Conservation (phyloP, 495 filamentous ascomycete species). For the Durotheca rogersii region DNA sequence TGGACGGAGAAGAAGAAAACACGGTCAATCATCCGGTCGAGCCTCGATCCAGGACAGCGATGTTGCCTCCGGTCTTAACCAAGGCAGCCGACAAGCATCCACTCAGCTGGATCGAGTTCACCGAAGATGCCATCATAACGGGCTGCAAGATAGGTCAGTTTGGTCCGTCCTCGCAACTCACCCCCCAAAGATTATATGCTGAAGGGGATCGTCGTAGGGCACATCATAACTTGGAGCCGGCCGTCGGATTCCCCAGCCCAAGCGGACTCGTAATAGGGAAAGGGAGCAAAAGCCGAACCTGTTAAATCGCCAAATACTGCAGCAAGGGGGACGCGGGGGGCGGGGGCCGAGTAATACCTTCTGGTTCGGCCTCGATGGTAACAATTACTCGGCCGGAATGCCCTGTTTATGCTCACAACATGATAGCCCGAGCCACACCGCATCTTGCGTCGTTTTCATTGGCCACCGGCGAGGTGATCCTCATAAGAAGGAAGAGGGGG, state of each 20-base stretch:
- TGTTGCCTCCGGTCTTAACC: constrained; percentile 91
- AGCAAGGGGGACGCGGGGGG: neutral
- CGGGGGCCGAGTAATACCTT: constrained; percentile 13
- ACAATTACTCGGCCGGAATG: too few relatives aligned
- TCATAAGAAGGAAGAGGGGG: constrained; percentile 7
- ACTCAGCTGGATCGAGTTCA: constrained; percentile 85
- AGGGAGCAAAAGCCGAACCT: neutral
- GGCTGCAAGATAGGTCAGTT: constrained; percentile 78
- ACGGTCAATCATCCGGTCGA: constrained; percentile 75
- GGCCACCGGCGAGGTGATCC: too few relatives aligned
- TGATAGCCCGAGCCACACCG: too few relatives aligned
- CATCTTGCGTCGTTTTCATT: too few relatives aligned
- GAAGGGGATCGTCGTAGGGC: constrained; percentile 54
- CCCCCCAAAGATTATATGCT: constrained; percentile 17
- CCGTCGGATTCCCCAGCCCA: constrained; percentile 49
- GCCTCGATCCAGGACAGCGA: constrained; percentile 72
- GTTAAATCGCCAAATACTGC: neutral
- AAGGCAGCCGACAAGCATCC: constrained; percentile 86
- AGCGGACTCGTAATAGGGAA: constrained; percentile 11
- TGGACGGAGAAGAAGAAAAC: constrained; percentile 47
- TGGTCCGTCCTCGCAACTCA: constrained; percentile 1
- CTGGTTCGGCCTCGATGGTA: too few relatives aligned
- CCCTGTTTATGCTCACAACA: too few relatives aligned
- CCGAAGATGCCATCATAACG: constrained; percentile 88
- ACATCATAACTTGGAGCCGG: constrained; percentile 84